Evolutionary conservation across 306 rosid genomes (phyloP).

Genomic region (Astragalus glycyphyllos): DNA sequence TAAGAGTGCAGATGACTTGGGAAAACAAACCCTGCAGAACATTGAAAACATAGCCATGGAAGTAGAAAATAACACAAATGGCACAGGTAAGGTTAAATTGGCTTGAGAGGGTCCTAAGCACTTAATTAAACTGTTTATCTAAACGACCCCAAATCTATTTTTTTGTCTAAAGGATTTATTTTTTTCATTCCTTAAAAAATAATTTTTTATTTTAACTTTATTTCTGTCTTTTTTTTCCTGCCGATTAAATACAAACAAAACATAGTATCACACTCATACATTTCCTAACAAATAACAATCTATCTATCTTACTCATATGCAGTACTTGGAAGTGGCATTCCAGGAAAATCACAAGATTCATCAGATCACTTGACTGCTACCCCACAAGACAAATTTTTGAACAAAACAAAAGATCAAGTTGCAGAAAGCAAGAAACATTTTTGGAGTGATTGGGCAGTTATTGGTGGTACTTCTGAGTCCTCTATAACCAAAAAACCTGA

Average conservation of each 20-base stretch:
- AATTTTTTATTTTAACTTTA: too few relatives aligned
- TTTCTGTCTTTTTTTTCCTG: too few relatives aligned
- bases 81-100: neutral
- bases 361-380: neutral
- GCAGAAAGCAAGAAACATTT: slow-evolving; percentile 21
- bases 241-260: too few relatives aligned
- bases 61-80: slow-evolving; percentile 11
- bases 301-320: slow-evolving; percentile 1
- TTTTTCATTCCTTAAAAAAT: too few relatives aligned
- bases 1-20: slow-evolving; percentile 21
- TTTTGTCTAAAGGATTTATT: too few relatives aligned
- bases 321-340: slow-evolving; percentile 36
- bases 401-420: slow-evolving; percentile 11
- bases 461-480: neutral
- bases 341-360: slow-evolving; percentile 14
- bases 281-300: too few relatives aligned
- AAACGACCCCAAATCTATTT: too few relatives aligned
- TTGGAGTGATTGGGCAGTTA: slow-evolving; percentile 36
- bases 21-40: slow-evolving; percentile 2
- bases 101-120: too few relatives aligned
- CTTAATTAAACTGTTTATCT: too few relatives aligned
- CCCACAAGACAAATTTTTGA: neutral
- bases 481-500: neutral
- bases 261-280: too few relatives aligned
- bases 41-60: neutral